Evolutionary conservation across 768 basidiomycete genomes (phyloP).

Genomic region (Phlegmacium glaucopus): DNA sequence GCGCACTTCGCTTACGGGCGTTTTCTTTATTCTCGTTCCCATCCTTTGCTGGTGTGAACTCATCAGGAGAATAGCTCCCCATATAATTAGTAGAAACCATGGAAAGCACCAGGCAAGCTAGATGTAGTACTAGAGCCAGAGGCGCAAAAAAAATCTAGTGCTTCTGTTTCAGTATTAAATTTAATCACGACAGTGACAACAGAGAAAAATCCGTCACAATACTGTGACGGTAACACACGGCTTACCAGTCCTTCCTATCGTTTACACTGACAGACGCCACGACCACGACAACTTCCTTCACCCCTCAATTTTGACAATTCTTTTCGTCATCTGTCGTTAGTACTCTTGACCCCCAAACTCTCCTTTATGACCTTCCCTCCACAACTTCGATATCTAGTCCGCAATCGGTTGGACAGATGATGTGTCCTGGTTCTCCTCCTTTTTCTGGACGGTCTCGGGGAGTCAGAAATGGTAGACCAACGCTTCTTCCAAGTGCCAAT

Average conservation of each 20-base stretch:
- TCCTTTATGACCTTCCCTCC: slow-evolving; percentile 76
- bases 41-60: too few relatives aligned
- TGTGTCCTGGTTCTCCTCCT: slow-evolving; percentile 59
- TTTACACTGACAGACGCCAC: slow-evolving; percentile 61
- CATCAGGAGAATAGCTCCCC: too few relatives aligned
- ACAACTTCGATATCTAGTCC: slow-evolving; percentile 53
- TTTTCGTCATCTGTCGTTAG: slow-evolving; percentile 39
- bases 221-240: too few relatives aligned
- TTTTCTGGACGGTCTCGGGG: slow-evolving; percentile 48
- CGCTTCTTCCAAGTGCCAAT: slow-evolving; percentile 59
- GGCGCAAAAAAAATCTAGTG: too few relatives aligned
- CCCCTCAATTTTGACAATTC: slow-evolving; percentile 55
- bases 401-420: slow-evolving; percentile 34
- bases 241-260: slow-evolving; percentile 67
- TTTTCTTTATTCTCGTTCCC: too few relatives aligned
- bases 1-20: too few relatives aligned
- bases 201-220: too few relatives aligned
- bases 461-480: slow-evolving; percentile 47
- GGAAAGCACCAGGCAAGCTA: too few relatives aligned
- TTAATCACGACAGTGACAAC: too few relatives aligned
- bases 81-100: too few relatives aligned
- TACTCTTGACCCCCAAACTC: slow-evolving; percentile 50
- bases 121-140: too few relatives aligned
- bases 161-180: too few relatives aligned
- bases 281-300: slow-evolving; percentile 57